Evolutionary conservation across 1,284 basidiomycete genomes (phyloP).

Genomic region (Ustilago hordei): DNA sequence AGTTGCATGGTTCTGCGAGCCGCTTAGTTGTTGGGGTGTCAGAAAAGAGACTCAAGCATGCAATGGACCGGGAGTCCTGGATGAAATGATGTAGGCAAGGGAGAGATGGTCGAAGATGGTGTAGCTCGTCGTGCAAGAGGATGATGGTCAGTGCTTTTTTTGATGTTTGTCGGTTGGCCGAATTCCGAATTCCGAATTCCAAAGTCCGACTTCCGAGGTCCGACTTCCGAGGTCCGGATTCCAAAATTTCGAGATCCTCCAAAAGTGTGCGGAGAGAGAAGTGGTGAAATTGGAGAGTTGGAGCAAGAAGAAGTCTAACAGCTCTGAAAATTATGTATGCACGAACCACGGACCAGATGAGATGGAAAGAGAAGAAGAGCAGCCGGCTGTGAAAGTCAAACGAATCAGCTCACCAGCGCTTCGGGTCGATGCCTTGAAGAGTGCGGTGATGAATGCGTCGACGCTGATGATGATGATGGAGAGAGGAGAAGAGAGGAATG

Average conservation of each 20-base stretch:
- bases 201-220: no score
- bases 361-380: neutral
- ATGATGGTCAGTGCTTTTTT: neutral
- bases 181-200: no score
- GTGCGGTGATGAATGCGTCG: no score
- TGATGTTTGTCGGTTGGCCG: no score
- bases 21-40: neutral
- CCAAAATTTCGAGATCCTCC: no score
- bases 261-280: neutral
- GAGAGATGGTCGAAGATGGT: neutral
- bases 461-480: neutral
- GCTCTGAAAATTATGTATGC: neutral
- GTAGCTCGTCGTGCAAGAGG: no score
- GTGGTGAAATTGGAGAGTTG: neutral
- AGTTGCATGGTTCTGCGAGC: constrained; percentile 12
- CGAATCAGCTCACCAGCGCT: neutral
- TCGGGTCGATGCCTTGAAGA: no score
- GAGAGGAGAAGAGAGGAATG: neutral
- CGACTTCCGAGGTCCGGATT: no score
- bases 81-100: no score
- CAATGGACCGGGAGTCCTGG: no score
- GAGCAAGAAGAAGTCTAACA: neutral
- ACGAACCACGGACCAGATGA: constrained; percentile 12
- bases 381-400: neutral
- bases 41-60: no score